phyloP scores from a whole-genome alignment of 2,329 filamentous ascomycete species.

The Exophiala bonariae region DNA sequence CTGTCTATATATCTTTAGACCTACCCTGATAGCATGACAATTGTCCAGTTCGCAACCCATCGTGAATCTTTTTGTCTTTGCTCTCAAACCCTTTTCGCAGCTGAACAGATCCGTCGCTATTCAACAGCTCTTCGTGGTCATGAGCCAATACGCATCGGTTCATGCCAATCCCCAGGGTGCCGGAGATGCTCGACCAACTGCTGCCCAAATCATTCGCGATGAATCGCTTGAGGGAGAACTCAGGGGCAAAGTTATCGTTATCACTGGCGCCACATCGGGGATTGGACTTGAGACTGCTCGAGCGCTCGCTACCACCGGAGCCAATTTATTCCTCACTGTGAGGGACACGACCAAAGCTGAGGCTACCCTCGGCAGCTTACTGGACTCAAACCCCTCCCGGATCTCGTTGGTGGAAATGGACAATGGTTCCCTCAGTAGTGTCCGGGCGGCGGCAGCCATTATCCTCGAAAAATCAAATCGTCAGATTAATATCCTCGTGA shows the following conservation, averaged over 20 bases:
- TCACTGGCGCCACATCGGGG: slow-evolving; percentile 39
- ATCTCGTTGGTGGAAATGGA: slow-evolving; percentile 46
- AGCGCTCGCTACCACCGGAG: slow-evolving; percentile 38
- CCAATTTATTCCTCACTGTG: slow-evolving; percentile 36
- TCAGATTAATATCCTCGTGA: slow-evolving; percentile 22
- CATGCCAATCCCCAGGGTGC: slow-evolving; percentile 24
- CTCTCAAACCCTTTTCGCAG: too few species aligned
- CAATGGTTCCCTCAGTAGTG: slow-evolving; percentile 44
- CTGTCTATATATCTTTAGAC: too few species aligned
- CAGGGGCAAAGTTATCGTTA: slow-evolving; percentile 34
- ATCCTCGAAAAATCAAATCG: slow-evolving; percentile 14
- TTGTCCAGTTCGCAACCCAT: too few species aligned
- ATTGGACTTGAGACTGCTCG: slow-evolving; percentile 38
- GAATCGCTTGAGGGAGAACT: slow-evolving; percentile 17
- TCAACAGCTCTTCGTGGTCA: background rate
- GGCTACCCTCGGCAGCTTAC: slow-evolving; percentile 24
- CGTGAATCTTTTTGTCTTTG: too few species aligned
- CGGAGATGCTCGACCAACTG: slow-evolving; percentile 19
- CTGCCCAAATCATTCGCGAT: slow-evolving; percentile 21
- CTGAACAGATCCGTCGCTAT: too few species aligned
- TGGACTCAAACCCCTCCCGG: slow-evolving; percentile 16
- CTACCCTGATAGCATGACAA: too few species aligned
- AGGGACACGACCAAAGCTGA: slow-evolving; percentile 35
- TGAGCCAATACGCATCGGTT: slow-evolving; percentile 22
- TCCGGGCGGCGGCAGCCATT: slow-evolving; percentile 41